Evolutionary conservation across 345 rosid species (phyloP), one percentile per base, ranked within the genome.

Genomic region (Eucalyptus pauciflora): DNA sequence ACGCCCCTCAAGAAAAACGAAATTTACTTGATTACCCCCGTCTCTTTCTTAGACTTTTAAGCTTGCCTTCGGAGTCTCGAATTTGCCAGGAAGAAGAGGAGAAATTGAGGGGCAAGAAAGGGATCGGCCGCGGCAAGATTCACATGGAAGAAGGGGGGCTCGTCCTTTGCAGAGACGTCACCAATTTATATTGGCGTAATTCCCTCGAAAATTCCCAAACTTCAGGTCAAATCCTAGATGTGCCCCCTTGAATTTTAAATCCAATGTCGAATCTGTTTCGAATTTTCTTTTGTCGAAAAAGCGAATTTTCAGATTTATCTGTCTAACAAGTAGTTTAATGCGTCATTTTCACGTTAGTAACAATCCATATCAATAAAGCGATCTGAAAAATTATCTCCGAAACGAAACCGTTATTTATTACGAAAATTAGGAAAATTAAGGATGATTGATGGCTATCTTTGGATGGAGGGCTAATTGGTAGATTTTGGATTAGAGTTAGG

Each of bases 311-410:
- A 7, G 0, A 52, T 52, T 52, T 52, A 52, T 52, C 20, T 7
- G 24, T 52, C 56, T n/a, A 7, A 52, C 9, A 18, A 7, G 24
- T 18, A 3, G 4, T 52, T 52, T 1, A 10, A 18, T 0, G 2
- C 1, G 24, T 52, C 56, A 52, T 18, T 52, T 52, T 52, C 56
- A 18, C 4, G 10, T 52, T 0, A 1, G 2, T 52, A 52, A 18
- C 4, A 52, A 52, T 52, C 29, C 3, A 56, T 56, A 56, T 56
- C 1, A 9, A 1, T 56, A 8, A 54, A 5, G 62, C 3, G 1
- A 24, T 20, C 4, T 56, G 62, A 24, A 9, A 56, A 56, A 24
- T 4, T 56, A 56, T 56, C 6, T 56, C 13, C 3, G 4, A 56
- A 52, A 18, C 4, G 0, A 52, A 52, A 52, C 10, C 4, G 1